A percentile compares a stretch with the other conserved stretches of the same genome.
Evolutionary conservation across 2,329 filamentous ascomycete species (phyloP).

Genomic region (Beauveria sp.): DNA sequence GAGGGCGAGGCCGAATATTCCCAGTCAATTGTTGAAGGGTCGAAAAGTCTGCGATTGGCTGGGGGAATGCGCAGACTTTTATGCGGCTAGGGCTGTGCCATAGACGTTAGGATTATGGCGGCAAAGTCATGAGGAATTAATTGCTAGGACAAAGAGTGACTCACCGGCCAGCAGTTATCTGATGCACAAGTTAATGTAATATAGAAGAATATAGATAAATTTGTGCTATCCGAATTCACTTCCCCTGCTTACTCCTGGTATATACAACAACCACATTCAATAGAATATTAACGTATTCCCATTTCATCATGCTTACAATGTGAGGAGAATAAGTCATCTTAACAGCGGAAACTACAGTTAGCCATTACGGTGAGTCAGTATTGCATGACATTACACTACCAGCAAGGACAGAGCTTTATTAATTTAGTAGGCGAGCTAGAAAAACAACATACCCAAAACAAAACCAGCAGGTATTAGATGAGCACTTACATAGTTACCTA

Average conservation of each 20-base stretch:
- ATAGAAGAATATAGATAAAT: background rate
- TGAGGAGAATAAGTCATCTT: too few relatives aligned
- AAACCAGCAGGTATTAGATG: too few relatives aligned
- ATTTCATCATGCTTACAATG: too few relatives aligned
- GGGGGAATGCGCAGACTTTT: background rate
- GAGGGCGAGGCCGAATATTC: background rate
- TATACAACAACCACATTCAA: background rate
- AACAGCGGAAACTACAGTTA: too few relatives aligned
- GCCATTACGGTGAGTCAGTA: too few relatives aligned
- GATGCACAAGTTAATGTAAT: conserved; percentile 4
- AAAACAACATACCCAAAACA: too few relatives aligned
- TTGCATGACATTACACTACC: too few relatives aligned
- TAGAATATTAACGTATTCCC: background rate
- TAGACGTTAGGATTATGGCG: background rate
- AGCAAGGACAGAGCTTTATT: too few relatives aligned
- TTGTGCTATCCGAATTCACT: background rate
- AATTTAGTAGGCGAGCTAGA: too few relatives aligned
- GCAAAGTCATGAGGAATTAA: conserved; percentile 2
- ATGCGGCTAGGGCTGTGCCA: background rate
- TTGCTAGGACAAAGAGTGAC: background rate
- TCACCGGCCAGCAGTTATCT: background rate
- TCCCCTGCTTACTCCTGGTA: background rate
- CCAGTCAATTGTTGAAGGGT: background rate
- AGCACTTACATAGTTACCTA: too few relatives aligned
- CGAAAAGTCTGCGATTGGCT: background rate